Base-by-base conservation (phyloP, 2,329 filamentous ascomycete species). In the Hawksworthiomyces lignivorus region DNA sequence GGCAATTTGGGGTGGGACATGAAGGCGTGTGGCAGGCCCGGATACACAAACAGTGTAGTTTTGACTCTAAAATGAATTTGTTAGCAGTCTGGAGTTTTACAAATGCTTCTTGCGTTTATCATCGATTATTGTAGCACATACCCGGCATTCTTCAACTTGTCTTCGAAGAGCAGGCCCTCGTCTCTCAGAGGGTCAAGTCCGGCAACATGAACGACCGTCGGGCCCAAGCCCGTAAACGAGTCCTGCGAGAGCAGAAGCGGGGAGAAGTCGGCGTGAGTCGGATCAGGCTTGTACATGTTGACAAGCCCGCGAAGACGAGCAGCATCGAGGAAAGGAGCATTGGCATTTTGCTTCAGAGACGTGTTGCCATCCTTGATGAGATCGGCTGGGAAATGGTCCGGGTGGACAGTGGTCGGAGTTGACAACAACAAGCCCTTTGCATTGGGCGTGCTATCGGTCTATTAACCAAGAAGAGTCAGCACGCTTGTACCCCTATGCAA, bases 251-350 rank as follows among this genome's bases (percentile, higher is more conserved):
- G 20, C 21, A 40, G 14, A 17, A 40, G 38, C 15, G 38, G 38
- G 8, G 38, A 40, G 29, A 40, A 29, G 5, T 17, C 22, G 11
- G 31, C 22, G 9, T 34, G 21, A 14, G 31, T 26, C 22, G 24
- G 22, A 12, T 32, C 21, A 12, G 31, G 39, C 31, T 41, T 28
- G 39, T 40, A 40, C 38, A 40, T 52, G 41, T 60, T 55, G 14
- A 32, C 18, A 46, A 69, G 68, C 59, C 29, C 29, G 22, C 30
- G 21, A 12, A 69, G 50, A 2, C 65, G 59, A 9, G 47, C 57
- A 64, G 65, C 68, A 51, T 69, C 68, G 11, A 66, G 65, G 5
- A 67, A 64, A 2, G 62, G 66, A 5, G 56, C 45, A 48, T 60
- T 66, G 9, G 31, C 19, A 12, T 30, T 31, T 8, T 24, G 17